These are phyloP conservation scores for Crucibulum cyathiforme DNA, from an alignment of 1,284 basidiomycete genomes.

Conservation along the genomic window DNA sequence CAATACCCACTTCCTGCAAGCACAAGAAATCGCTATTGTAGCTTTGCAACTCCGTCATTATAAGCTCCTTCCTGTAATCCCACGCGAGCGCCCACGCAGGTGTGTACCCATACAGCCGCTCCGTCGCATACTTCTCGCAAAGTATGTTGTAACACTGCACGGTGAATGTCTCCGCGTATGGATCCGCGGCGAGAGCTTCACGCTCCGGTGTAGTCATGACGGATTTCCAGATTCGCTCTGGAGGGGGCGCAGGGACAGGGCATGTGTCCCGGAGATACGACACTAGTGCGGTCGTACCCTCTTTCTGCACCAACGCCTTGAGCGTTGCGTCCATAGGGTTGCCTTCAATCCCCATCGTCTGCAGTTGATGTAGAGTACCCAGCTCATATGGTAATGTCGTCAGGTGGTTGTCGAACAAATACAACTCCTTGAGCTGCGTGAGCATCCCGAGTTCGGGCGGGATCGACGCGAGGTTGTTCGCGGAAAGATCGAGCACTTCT, in stretches of 20 bases:
- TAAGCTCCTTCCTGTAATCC: conserved; percentile 93
- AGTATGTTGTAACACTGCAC: conserved; percentile 95
- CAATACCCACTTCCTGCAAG: conserved; percentile 92
- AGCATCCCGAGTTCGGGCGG: conserved; percentile 94
- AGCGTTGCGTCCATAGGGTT: conserved; percentile 88
- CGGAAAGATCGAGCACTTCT: conserved; percentile 91
- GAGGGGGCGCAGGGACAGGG: conserved; percentile 83
- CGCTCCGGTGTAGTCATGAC: conserved; percentile 76
- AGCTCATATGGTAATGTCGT: conserved; percentile 86
- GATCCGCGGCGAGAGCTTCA: conserved; percentile 60
- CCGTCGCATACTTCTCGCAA: conserved; percentile 91
- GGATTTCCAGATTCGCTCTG: conserved; percentile 83
- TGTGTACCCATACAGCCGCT: conserved; percentile 94
- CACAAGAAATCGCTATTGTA: conserved; percentile 93
- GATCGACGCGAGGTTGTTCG: conserved; percentile 82
- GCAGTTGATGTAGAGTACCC: conserved; percentile 91
- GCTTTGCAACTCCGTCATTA: conserved; percentile 86
- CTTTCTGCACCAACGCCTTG: conserved; percentile 88
- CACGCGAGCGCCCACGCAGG: conserved; percentile 95
- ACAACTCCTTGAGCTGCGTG: conserved; percentile 88
- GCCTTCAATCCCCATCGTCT: conserved; percentile 93
- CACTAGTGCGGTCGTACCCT: conserved; percentile 90
- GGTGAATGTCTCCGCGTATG: conserved; percentile 76
- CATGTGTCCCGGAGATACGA: conserved; percentile 89
- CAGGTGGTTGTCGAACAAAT: conserved; percentile 95